Evolutionary conservation across 441 rosid genomes (phyloP).

Genomic region (Erodium texanum): DNA sequence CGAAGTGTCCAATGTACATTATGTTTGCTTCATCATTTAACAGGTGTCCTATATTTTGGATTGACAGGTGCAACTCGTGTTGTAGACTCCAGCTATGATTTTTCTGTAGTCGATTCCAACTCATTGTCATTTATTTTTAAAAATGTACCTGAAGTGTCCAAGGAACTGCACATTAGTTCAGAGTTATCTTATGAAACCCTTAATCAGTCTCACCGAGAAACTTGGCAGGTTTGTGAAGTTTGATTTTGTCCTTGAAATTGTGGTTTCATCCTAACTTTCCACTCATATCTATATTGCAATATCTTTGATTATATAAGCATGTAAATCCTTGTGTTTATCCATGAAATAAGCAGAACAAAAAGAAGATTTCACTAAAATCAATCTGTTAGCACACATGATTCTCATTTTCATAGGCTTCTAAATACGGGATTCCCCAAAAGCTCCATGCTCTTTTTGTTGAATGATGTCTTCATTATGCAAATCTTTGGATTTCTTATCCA

Average conservation of each 20-base stretch:
- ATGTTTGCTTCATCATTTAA: constrained; percentile 4
- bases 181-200: constrained; percentile 43
- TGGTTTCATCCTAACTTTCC: constrained; percentile 3
- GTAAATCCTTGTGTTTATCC: constrained; percentile 1
- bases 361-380: background rate
- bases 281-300: background rate
- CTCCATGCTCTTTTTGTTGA: background rate
- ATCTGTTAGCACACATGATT: background rate
- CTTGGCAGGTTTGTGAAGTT: constrained; percentile 59
- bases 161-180: constrained; percentile 42
- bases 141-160: constrained; percentile 56
- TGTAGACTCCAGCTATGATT: constrained; percentile 55
- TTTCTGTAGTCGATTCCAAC: constrained; percentile 78
- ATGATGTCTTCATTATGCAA: background rate
- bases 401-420: background rate
- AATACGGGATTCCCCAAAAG: background rate
- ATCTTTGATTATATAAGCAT: background rate
- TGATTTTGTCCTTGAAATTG: constrained; percentile 4
- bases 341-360: background rate
- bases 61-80: constrained; percentile 58
- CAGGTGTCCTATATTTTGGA: constrained; percentile 11
- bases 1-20: background rate
- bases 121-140: constrained; percentile 62
- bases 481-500: background rate
- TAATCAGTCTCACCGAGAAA: constrained; percentile 34